Conservation (phyloP, 2,329 filamentous ascomycete genomes). For the Clonostachys byssicola region DNA sequence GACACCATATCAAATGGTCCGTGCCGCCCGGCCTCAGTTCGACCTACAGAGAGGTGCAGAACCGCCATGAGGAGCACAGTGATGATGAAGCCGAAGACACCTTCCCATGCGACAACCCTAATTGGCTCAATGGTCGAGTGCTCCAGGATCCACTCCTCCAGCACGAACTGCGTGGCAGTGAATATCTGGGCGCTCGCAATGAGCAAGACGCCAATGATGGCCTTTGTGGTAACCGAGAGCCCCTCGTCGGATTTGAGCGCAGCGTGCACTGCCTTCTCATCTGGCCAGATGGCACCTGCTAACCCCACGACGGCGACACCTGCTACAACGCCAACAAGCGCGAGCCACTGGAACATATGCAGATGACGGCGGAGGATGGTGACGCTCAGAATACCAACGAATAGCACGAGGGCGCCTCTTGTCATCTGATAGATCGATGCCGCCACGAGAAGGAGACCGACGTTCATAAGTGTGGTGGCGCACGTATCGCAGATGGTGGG, state of each 20-base stretch:
- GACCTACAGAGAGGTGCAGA: conserved; percentile 72
- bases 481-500: conserved; percentile 92
- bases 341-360: conserved; percentile 86
- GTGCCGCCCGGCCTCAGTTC: conserved; percentile 66
- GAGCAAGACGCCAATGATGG: conserved; percentile 78
- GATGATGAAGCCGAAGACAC: conserved; percentile 80
- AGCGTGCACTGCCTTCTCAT: conserved; percentile 46
- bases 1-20: conserved; percentile 91
- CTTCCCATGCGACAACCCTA: conserved; percentile 93
- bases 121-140: conserved; percentile 68
- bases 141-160: conserved; percentile 88
- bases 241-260: conserved; percentile 33
- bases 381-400: conserved; percentile 93
- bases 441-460: conserved; percentile 86
- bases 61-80: conserved; percentile 78
- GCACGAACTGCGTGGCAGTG: conserved; percentile 91
- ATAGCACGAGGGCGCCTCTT: conserved; percentile 86
- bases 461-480: conserved; percentile 96
- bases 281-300: conserved; percentile 76
- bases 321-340: conserved; percentile 78
- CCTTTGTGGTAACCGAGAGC: conserved; percentile 32
- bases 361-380: conserved; percentile 79
- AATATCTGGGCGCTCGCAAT: conserved; percentile 96
- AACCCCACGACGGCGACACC: conserved; percentile 89
- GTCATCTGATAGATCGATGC: conserved; percentile 99